Evolutionary conservation across 257 asterid species (phyloP), one percentile per base, ranked within the genome.

Genomic region (Solanum sparsipilum): DNA sequence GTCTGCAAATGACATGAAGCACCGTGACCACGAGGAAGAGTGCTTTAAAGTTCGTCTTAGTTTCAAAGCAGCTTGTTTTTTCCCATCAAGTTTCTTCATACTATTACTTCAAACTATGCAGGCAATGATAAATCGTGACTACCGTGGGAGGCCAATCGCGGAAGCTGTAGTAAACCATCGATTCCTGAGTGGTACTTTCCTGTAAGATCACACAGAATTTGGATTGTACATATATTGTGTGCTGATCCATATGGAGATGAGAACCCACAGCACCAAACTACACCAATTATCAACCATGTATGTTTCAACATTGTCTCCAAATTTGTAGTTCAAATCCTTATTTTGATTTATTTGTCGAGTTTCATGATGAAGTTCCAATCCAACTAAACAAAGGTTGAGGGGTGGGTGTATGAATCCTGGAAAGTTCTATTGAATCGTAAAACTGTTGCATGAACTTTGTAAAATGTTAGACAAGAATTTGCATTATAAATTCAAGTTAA

Each of bases 131-230:
- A 92, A 90, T 90, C 92, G 89, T 38, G 98, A 96, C 89, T 95
- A 90, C 86, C 92, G 96, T 32, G 91, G 93, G 88, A 93, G 99
- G 92, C 99, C 98, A 78, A 93, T 90, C 32, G 98, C 99, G 83
- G 98, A 95, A 90, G 96, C 96, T 83, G 98, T 95, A 41, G 88
- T 95, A 90, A 94, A 93, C 89, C 99, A 96, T 89, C 94, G 95
- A 88, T 95, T 96, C 89, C 75, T 94, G 92, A 91, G 87, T 83
- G 94, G 90, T 58, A 90, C 93, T 88, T 88, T 91, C 89, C 88
- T 93, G 23, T 94, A 87, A 92, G 87, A 52, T 84, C 1, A 6
- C 35, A 25, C 58, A 46, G 13, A 72, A 82, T 87, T 84, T 31
- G 70, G 72, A 29, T 63, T 7, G 85, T 39, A 84, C 83, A 72